Evolutionary conservation across 768 basidiomycete genomes (phyloP), one percentile per base, ranked within the genome.

Genomic region (Mrakia blollopis): DNA sequence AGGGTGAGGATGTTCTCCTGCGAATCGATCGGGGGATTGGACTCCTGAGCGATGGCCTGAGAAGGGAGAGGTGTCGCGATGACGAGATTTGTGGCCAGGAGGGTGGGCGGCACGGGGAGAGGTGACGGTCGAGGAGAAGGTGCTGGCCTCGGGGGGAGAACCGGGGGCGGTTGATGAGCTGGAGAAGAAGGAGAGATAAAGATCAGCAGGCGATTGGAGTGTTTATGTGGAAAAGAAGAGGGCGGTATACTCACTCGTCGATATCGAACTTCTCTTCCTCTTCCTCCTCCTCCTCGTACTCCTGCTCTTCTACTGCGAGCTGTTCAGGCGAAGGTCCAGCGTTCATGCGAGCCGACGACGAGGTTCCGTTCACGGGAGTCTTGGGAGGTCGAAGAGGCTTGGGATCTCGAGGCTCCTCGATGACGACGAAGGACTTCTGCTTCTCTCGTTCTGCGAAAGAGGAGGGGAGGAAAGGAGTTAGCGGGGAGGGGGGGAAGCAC

Each of bases 401-500:
- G 8, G 71, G 80, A 23, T 67, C 78, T 0, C 90, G 89, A 44
- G 88, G 89, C 81, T 97, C 95, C 83, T 98, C 97, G 32, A 99
- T 93, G 28, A 99, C 92, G 61, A 98, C 97, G 80, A 98, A 98
- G 9, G 94, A 97, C 83, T 98, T 99, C 82, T 99, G 97, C 65
- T 97, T 89, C 84, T 98, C 94, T 32, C 78, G 78, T 28, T 75
- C 74, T 74, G 73, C 11, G 13, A 61, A 25, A 39, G 10, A 25
- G 23, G 54, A 57, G 10, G 9, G 13, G 25, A 39, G 4, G 14
- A 35, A 41, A 50, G 28, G 44, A 32, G 28, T 41, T 9, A 50
- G 47, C 18, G 13, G 21, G 16, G 47, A 2, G 9, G 11, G 47
- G 13, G 16, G 47, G 13, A 50, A 3, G 47, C 16, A 21, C 28